These are phyloP conservation scores for Akanthomyces muscarius DNA, from an alignment of 2,329 filamentous ascomycete genomes.

Conservation along the genomic window DNA sequence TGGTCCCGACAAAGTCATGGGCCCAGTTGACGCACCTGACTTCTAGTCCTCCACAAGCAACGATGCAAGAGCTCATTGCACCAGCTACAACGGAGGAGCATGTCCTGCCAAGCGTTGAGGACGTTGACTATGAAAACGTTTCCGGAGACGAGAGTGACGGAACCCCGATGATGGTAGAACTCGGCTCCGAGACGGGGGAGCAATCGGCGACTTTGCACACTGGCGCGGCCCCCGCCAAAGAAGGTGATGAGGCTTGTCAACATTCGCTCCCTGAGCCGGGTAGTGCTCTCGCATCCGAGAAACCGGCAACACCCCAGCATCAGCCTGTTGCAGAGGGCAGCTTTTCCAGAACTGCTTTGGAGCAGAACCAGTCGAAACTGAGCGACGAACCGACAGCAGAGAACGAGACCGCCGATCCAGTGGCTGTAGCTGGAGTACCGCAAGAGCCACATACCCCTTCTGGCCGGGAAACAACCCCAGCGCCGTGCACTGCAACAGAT, in stretches of 20 bases:
- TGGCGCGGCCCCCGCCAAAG: not conserved
- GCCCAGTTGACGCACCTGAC: conserved; percentile 21
- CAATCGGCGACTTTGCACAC: too few species aligned
- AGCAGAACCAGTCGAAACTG: not conserved
- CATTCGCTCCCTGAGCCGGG: not conserved
- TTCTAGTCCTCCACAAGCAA: not conserved
- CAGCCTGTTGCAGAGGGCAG: not conserved
- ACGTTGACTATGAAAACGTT: not conserved
- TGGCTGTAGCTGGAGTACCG: not conserved
- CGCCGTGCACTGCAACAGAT: not conserved
- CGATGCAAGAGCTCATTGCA: not conserved
- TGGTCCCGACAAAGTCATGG: conserved; percentile 27
- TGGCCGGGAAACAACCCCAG: not conserved
- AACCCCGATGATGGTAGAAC: not conserved
- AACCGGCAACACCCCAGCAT: not conserved
- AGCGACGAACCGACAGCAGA: too few species aligned
- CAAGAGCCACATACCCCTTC: not conserved
- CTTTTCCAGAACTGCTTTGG: too few species aligned
- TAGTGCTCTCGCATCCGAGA: not conserved
- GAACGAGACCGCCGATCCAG: not conserved
- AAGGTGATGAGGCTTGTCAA: not conserved
- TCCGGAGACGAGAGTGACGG: not conserved
- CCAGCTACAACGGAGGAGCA: not conserved
- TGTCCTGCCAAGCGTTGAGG: conserved; percentile 5
- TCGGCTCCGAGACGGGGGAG: not conserved